These are phyloP conservation scores for Umbelopsis sp. DNA, from an alignment of 192 early-diverging fungal genomes.

Conservation along the genomic window DNA sequence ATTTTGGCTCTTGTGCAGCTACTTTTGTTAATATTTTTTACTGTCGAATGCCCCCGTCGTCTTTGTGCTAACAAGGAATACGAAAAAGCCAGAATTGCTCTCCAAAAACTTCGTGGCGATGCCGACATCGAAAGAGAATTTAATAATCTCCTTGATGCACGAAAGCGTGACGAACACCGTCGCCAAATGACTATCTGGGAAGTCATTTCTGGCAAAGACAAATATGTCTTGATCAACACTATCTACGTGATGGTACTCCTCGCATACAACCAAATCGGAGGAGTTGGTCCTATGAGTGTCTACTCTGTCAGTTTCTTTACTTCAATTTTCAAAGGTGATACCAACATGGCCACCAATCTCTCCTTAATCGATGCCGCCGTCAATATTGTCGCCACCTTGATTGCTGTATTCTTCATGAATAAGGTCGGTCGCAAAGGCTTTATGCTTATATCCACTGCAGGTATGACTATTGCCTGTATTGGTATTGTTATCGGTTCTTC, in stretches of 20 bases:
- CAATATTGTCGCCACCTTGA: constrained; percentile 62
- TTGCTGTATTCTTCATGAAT: constrained; percentile 64
- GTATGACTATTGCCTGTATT: constrained; percentile 65
- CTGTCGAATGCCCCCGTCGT: constrained; percentile 76
- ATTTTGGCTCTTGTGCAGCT: constrained; percentile 63
- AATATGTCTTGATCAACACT: constrained; percentile 51
- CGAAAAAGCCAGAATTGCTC: constrained; percentile 48
- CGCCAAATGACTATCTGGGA: constrained; percentile 15
- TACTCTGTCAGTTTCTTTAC: constrained; percentile 82
- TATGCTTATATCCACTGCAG: constrained; percentile 60
- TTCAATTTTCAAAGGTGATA: constrained; percentile 52
- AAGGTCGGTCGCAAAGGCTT: constrained; percentile 70
- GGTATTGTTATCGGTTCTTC: constrained; percentile 61
- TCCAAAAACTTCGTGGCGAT: constrained; percentile 55
- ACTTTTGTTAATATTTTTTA: constrained; percentile 57
- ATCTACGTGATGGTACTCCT: constrained; percentile 70
- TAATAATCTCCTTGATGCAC: constrained; percentile 55
- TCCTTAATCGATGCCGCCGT: constrained; percentile 62
- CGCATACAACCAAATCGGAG: constrained; percentile 81
- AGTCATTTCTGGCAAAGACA: constrained; percentile 19
- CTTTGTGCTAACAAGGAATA: constrained; percentile 47
- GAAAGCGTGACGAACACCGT: constrained; percentile 30
- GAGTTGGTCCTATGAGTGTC: constrained; percentile 85
- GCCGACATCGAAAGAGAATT: constrained; percentile 68
- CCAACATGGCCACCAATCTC: constrained; percentile 52